These are phyloP conservation scores for Schoenoplectus tabernaemontani DNA, from an alignment of 202 grass and related monocot species.

Conservation along the genomic window DNA sequence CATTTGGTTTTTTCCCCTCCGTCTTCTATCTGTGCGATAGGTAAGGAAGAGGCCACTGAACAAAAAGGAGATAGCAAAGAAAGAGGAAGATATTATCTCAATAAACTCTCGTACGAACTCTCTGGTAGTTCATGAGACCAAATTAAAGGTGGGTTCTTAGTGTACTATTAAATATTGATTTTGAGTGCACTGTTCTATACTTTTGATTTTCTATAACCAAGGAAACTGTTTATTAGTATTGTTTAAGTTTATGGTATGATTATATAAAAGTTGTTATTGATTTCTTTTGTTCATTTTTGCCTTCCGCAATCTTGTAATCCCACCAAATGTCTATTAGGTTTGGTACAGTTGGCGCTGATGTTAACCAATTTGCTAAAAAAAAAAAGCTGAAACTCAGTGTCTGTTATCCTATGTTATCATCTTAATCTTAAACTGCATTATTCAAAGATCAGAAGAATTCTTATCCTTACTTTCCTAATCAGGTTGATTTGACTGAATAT, in stretches of 20 bases:
- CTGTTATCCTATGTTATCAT: too few species aligned
- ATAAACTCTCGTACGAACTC: slow-evolving; percentile 28
- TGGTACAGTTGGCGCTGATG: background rate
- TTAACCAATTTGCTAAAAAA: background rate
- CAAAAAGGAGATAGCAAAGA: slow-evolving; percentile 33
- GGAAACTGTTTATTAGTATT: background rate
- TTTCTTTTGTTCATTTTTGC: background rate
- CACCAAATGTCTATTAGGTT: background rate
- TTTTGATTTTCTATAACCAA: background rate
- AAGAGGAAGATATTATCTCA: slow-evolving; percentile 38
- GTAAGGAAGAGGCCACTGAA: slow-evolving; percentile 40
- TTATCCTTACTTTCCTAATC: background rate
- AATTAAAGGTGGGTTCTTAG: slow-evolving; percentile 27
- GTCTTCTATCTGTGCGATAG: slow-evolving; percentile 22
- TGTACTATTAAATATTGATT: background rate
- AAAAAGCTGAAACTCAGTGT: too few species aligned
- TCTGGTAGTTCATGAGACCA: slow-evolving; percentile 33
- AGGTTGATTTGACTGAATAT: slow-evolving; percentile 46
- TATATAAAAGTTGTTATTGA: background rate
- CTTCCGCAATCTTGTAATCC: background rate
- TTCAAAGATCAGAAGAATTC: background rate
- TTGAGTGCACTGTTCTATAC: background rate
- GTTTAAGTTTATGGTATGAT: background rate
- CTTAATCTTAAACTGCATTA: background rate
- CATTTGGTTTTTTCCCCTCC: background rate